Percentiles rank a stretch among this genome's conserved stretches.
phyloP scores from a whole-genome alignment of 805 yeast genomes.

The Lachancea waltii region DNA sequence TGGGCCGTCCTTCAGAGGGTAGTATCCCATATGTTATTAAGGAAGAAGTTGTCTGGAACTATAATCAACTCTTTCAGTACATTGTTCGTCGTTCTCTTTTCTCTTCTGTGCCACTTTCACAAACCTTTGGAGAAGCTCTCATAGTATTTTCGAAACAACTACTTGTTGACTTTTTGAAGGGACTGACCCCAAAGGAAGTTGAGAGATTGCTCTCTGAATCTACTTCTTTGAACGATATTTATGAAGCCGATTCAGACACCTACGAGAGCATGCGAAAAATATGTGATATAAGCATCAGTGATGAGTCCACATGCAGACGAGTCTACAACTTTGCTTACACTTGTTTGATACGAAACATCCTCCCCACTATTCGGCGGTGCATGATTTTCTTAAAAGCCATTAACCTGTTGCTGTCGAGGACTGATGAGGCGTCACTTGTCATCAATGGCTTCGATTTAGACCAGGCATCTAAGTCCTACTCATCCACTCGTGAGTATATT shows the following conservation, averaged over 20 bases:
- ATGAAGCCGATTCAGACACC: conserved; percentile 6
- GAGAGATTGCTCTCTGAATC: conserved; percentile 10
- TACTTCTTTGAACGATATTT: conserved; percentile 6
- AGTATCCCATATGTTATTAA: conserved; percentile 15
- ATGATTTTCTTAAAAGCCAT: conserved; percentile 30
- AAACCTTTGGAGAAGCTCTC: conserved; percentile 17
- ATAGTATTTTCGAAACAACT: conserved; percentile 15
- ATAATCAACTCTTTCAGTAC: conserved; percentile 28
- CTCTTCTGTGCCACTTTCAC: conserved; percentile 15
- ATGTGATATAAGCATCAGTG: conserved; percentile 11
- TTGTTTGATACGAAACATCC: conserved; percentile 17
- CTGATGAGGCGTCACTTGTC: conserved; percentile 21
- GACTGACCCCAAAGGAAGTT: conserved; percentile 11
- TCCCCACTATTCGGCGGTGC: conserved; percentile 28
- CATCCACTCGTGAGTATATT: conserved; percentile 10
- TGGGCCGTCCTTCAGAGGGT: conserved; percentile 20
- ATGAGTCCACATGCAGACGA: conserved; percentile 9
- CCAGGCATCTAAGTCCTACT: conserved; percentile 5
- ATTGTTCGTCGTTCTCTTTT: conserved; percentile 22
- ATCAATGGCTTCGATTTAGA: conserved; percentile 22
- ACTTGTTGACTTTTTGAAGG: conserved; percentile 14
- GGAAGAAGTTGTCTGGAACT: conserved; percentile 13
- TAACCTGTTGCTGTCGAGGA: conserved; percentile 22
- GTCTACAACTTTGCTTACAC: conserved; percentile 18
- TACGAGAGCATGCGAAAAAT: conserved; percentile 10